Conservation (phyloP, 177 flowering plant species). For the Telopea speciosissima region DNA sequence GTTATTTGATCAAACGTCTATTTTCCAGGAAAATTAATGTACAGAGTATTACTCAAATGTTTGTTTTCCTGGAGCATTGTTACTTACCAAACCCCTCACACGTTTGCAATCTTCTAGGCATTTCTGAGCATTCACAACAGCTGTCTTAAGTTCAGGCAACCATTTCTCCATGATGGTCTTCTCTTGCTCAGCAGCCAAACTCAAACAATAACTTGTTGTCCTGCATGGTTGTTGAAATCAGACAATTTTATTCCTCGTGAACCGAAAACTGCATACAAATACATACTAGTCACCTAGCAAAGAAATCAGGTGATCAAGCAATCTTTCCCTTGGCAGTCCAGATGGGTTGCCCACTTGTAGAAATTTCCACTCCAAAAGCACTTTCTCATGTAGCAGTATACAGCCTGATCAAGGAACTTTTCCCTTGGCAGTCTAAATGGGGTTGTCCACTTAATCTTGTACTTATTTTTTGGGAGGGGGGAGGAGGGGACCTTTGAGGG, state of each 20-base stretch:
- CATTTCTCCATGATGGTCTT: slow-evolving; percentile 70
- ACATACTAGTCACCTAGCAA: slow-evolving; percentile 18
- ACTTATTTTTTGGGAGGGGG: too few relatives aligned
- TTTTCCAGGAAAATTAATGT: background rate
- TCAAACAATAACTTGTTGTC: slow-evolving; percentile 75
- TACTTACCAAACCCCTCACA: slow-evolving; percentile 84
- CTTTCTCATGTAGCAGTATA: too few relatives aligned
- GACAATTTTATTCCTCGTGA: background rate
- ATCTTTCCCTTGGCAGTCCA: too few relatives aligned
- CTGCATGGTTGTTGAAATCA: slow-evolving; percentile 32
- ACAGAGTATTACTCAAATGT: background rate
- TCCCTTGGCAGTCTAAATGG: too few relatives aligned
- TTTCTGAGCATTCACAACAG: slow-evolving; percentile 62
- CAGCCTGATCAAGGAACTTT: too few relatives aligned
- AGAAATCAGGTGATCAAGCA: background rate
- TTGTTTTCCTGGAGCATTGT: background rate
- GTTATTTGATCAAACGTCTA: background rate
- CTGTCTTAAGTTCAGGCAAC: slow-evolving; percentile 76
- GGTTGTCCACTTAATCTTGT: too few relatives aligned
- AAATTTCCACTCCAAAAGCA: too few relatives aligned
- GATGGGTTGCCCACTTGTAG: too few relatives aligned
- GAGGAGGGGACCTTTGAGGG: too few relatives aligned
- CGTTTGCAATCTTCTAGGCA: slow-evolving; percentile 83
- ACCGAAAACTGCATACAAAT: background rate
- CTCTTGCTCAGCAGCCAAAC: slow-evolving; percentile 85